phyloP scores from a whole-genome alignment of 2,329 filamentous ascomycete genomes.

The Chaetomium globosum region DNA sequence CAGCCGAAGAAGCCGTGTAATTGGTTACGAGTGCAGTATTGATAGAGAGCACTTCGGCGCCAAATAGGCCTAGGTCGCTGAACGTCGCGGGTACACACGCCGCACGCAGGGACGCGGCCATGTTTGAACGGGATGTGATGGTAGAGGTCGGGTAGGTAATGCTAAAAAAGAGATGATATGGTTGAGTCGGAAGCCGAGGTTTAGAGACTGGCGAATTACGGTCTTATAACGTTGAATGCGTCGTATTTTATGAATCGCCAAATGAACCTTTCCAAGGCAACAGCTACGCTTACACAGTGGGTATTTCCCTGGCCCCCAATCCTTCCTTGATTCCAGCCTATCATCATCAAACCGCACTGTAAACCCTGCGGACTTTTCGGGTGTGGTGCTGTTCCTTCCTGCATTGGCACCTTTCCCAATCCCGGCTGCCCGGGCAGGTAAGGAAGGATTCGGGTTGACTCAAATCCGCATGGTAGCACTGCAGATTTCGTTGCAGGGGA shows the following conservation, averaged over 20 bases:
- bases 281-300: neutral
- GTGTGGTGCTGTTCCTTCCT: too few species aligned
- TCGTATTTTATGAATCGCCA: neutral
- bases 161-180: neutral
- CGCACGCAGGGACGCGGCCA: neutral
- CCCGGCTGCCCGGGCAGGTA: too few species aligned
- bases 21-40: conserved; percentile 27
- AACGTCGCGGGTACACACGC: conserved; percentile 3
- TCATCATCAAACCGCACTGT: neutral
- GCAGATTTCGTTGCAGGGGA: neutral
- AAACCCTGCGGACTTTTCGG: neutral
- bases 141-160: too few species aligned
- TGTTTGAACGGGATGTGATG: neutral
- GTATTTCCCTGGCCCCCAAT: neutral
- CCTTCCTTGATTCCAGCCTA: neutral
- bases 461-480: neutral
- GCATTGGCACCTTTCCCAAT: neutral
- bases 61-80: conserved; percentile 22
- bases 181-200: neutral
- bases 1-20: conserved; percentile 23
- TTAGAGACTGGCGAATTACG: too few species aligned
- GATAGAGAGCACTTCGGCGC: conserved; percentile 27
- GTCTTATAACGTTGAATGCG: neutral
- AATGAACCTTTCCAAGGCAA: neutral
- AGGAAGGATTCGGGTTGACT: neutral